Evolutionary conservation across 345 rosid species (phyloP).

Genomic region (Citrus cavaleriei): DNA sequence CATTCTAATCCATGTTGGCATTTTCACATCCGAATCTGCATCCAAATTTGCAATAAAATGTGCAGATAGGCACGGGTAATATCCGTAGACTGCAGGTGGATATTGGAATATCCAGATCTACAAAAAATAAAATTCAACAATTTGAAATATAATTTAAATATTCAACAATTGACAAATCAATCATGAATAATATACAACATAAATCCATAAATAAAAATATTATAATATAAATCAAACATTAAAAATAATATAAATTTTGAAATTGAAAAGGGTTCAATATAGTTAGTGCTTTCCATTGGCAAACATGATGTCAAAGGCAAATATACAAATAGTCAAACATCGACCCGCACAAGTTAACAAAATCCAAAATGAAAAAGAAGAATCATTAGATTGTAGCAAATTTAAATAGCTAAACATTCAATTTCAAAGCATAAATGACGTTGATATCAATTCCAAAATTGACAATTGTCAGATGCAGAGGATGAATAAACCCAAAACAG

Average conservation of each 20-base stretch:
- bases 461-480: neutral
- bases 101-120: fast-evolving
- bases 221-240: too few relatives aligned
- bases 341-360: constrained; percentile 54
- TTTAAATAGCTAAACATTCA: neutral
- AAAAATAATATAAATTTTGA: neutral
- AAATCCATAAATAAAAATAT: too few relatives aligned
- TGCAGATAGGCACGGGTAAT: too few relatives aligned
- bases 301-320: constrained; percentile 83
- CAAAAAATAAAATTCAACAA: too few relatives aligned
- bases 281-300: constrained; percentile 53
- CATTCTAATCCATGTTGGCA: too few relatives aligned
- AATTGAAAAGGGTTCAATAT: constrained; percentile 21
- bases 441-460: neutral
- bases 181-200: too few relatives aligned
- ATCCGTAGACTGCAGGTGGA: too few relatives aligned
- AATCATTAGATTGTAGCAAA: neutral
- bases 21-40: too few relatives aligned
- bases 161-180: too few relatives aligned
- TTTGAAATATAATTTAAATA: too few relatives aligned
- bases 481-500: neutral
- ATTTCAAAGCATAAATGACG: neutral
- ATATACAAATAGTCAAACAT: constrained; percentile 47
- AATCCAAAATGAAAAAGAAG: constrained; percentile 6
- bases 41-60: too few relatives aligned